A percentile compares a stretch with the other conserved stretches of the same genome.
These are phyloP conservation scores for Breynia disticha DNA, from an alignment of 441 rosid genomes.

Conservation along the genomic window DNA sequence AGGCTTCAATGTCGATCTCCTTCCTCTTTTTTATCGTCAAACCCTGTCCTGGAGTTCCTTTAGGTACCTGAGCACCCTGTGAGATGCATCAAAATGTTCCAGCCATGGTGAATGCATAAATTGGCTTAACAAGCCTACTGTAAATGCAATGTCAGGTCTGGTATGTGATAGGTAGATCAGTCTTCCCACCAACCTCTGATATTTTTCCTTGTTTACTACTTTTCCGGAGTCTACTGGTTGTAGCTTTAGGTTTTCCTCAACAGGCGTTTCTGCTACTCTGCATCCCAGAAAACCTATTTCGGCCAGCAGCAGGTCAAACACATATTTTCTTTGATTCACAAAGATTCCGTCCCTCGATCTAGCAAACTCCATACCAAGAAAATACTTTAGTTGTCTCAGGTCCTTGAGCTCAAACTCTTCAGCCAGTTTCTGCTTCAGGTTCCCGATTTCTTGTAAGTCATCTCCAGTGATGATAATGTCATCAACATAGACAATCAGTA, in stretches of 20 bases:
- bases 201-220: not conserved
- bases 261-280: not conserved
- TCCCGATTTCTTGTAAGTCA: not conserved
- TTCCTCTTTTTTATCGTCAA: not conserved
- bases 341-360: not conserved
- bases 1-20: not conserved
- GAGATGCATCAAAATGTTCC: no score
- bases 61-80: no score
- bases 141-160: no score
- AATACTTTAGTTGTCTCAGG: not conserved
- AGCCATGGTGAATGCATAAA: no score
- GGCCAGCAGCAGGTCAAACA: not conserved
- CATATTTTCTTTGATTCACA: not conserved
- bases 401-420: not conserved
- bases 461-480: not conserved
- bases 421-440: not conserved
- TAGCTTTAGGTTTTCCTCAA: not conserved
- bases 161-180: not conserved
- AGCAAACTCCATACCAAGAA: not conserved
- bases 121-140: no score
- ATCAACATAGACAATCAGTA: not conserved
- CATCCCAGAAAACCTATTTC: not conserved
- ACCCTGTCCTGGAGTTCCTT: not conserved
- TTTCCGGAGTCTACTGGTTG: not conserved
- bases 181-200: not conserved